Evolutionary conservation across 495 filamentous ascomycete genomes (phyloP), one percentile per base, ranked within the genome.

Genomic region (Aspergillus diversus): DNA sequence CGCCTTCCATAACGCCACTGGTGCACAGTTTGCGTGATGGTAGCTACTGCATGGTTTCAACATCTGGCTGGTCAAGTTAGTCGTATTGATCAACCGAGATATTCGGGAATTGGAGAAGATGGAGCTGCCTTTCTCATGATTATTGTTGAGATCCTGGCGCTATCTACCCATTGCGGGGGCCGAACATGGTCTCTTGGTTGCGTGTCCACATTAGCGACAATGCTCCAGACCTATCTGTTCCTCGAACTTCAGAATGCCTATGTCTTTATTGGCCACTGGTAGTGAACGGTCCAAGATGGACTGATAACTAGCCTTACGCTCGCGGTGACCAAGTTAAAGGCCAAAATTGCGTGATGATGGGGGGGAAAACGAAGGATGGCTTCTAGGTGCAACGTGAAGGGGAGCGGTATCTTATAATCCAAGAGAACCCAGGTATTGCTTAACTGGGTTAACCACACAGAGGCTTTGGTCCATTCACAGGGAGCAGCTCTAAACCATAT

Each of bases 1-100:
- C 63, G 68, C 61, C 50, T 51, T 5, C 43, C 48, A 70, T 70
- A 67, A 62, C 64, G 64, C 62, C 60, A 65, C 48, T 57, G 51
- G 34, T 37, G 62, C 60, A 54, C 6, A 7, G 8, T 35, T 67
- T 65, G 64, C 64, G 68, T 70, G 64, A 67, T 70, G 43, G 7
- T 55, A 39, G 39, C 12, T 50, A 43, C 48, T 47, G 34, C 33
- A 27, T 34, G 35, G 43, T 27, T 47, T 51, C 48, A 35, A 33
- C 15, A 27, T 50, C 5, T 60, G 47, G 42, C 47, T 39, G 57
- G 47, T 34, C 34, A 32, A 37, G 32, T 39, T 7, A 11, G 1
- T 13, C 2, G 17, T 42, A 3, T 8, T 37, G 31, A 39, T 48
- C 39, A 15, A 15, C 39, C 11, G n/a, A 7, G 39, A 43, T 7